Evolutionary conservation across 1,284 basidiomycete genomes (phyloP).

Genomic region (Grifola frondosa): DNA sequence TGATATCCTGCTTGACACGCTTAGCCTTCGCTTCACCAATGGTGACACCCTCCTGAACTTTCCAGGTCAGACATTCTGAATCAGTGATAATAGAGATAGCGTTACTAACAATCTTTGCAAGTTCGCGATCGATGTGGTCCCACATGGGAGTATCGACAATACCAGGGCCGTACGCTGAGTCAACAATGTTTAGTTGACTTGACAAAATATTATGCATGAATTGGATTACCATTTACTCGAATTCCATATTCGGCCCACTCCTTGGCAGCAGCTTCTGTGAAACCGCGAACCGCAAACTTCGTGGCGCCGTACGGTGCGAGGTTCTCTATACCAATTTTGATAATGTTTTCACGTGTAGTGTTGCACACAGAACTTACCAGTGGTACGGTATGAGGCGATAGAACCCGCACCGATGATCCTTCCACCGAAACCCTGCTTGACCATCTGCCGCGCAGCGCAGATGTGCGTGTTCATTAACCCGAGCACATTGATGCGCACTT

Average conservation of each 20-base stretch:
- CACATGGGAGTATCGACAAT: slow-evolving; percentile 39
- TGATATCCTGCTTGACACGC: slow-evolving; percentile 32
- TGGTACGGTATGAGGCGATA: slow-evolving; percentile 34
- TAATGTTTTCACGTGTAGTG: too few species aligned
- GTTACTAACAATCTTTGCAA: slow-evolving; percentile 29
- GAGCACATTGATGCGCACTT: slow-evolving; percentile 33
- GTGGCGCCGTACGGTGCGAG: slow-evolving; percentile 37
- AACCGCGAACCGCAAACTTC: slow-evolving; percentile 43
- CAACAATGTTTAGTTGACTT: neutral
- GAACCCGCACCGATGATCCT: slow-evolving; percentile 40
- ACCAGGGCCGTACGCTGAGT: slow-evolving; percentile 33
- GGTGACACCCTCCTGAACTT: slow-evolving; percentile 27
- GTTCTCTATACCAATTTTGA: too few species aligned
- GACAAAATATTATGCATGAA: neutral
- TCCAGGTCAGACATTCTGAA: neutral
- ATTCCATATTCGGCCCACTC: slow-evolving; percentile 36
- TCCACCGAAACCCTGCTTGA: slow-evolving; percentile 41
- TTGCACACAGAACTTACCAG: slow-evolving; percentile 21
- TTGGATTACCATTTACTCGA: slow-evolving; percentile 31
- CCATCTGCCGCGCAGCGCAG: slow-evolving; percentile 42
- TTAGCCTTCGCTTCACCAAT: slow-evolving; percentile 32
- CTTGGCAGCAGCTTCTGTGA: slow-evolving; percentile 40
- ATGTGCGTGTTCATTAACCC: slow-evolving; percentile 37
- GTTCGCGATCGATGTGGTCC: slow-evolving; percentile 36
- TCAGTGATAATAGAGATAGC: neutral